Evolutionary conservation across 345 rosid species (phyloP).

Genomic region (Mallotus nudiflorus): DNA sequence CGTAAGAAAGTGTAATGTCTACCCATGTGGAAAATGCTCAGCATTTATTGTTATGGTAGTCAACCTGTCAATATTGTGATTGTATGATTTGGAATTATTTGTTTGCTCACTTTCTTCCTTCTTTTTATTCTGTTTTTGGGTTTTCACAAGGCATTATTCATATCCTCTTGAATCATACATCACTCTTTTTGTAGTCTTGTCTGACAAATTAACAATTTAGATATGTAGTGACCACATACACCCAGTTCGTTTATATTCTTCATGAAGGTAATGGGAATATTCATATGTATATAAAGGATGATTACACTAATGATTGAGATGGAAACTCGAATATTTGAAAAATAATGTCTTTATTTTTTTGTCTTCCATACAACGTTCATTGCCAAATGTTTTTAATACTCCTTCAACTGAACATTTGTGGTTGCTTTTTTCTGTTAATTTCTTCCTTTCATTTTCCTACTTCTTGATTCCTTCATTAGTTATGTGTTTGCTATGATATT

Average conservation of each 20-base stretch:
- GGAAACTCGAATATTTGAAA: background rate
- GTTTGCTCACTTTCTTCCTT: background rate
- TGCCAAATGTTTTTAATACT: too few relatives aligned
- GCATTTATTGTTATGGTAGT: background rate
- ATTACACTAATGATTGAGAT: background rate
- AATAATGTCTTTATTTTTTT: too few relatives aligned
- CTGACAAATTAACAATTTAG: background rate
- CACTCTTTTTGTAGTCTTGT: background rate
- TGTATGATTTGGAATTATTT: background rate
- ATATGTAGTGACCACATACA: background rate
- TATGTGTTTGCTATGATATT: background rate
- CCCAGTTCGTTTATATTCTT: background rate
- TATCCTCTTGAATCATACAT: too few relatives aligned
- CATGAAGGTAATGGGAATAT: background rate
- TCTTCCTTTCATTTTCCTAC: too few relatives aligned
- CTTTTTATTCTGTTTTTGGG: background rate
- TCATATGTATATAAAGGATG: background rate
- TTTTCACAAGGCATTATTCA: too few relatives aligned
- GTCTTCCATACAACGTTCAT: too few relatives aligned
- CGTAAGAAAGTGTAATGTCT: background rate
- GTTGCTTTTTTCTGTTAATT: background rate
- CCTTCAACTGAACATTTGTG: background rate
- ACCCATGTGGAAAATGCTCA: background rate
- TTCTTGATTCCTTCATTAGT: background rate
- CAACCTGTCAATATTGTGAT: background rate